Evolutionary conservation across 1,284 basidiomycete genomes (phyloP).

Genomic region (Cystobasidium pallidum): DNA sequence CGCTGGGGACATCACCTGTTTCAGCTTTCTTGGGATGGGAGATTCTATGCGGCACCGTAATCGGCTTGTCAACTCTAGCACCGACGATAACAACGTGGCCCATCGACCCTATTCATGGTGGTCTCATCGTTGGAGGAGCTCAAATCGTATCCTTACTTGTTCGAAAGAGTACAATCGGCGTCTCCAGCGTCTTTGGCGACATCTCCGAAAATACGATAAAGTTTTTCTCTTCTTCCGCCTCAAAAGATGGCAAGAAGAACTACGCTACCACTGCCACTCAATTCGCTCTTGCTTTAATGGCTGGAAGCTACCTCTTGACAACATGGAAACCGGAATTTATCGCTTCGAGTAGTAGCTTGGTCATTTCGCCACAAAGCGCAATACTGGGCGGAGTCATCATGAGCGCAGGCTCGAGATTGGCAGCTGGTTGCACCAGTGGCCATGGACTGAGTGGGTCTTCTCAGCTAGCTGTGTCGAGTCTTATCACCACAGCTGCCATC

Average conservation of each 20-base stretch:
- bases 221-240: background rate
- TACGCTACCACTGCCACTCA: constrained; percentile 10
- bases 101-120: constrained; percentile 13
- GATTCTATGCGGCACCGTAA: background rate
- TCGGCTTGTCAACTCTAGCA: background rate
- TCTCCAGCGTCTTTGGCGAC: constrained; percentile 30
- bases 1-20: background rate
- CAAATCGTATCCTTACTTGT: constrained; percentile 27
- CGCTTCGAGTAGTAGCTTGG: background rate
- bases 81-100: background rate
- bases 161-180: constrained; percentile 18
- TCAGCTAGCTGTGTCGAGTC: constrained; percentile 2
- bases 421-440: constrained; percentile 25
- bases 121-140: constrained; percentile 25
- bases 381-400: constrained; percentile 29
- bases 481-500: constrained; percentile 33
- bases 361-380: constrained; percentile 2
- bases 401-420: constrained; percentile 25
- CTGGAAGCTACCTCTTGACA: constrained; percentile 3
- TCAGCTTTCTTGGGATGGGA: constrained; percentile 2
- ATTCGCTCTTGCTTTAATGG: constrained; percentile 12
- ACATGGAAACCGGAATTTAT: background rate
- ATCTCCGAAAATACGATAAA: constrained; percentile 8
- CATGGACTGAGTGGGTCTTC: constrained; percentile 24
- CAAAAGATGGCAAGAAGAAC: background rate